phyloP scores from a whole-genome alignment of 2,329 filamentous ascomycete genomes.

The Cytospora piceae region DNA sequence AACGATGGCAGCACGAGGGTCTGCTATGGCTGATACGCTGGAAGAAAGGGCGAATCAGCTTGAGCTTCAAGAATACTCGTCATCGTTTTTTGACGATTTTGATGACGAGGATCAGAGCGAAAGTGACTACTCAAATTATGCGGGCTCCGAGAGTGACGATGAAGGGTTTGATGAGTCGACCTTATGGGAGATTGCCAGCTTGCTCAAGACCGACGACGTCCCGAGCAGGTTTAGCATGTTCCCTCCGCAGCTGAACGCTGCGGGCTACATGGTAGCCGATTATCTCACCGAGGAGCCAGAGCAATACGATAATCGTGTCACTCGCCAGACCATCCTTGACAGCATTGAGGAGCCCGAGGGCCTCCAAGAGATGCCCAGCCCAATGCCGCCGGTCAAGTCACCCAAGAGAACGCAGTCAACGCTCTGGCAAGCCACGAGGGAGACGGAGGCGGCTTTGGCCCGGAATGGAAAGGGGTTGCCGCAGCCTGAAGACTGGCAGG shows the following conservation, averaged over 20 bases:
- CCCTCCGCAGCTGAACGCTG: conserved; percentile 37
- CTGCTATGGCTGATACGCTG: conserved; percentile 37
- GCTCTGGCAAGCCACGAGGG: conserved; percentile 26
- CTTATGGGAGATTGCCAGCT: conserved; percentile 65
- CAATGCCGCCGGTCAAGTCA: conserved; percentile 27
- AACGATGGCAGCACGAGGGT: conserved; percentile 48
- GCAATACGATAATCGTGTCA: conserved; percentile 33
- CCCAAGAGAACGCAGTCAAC: conserved; percentile 27
- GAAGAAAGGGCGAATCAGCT: conserved; percentile 39
- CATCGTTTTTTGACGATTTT: conserved; percentile 64
- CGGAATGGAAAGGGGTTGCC: conserved; percentile 20
- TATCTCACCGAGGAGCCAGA: conserved; percentile 40
- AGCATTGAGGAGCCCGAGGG: conserved; percentile 38
- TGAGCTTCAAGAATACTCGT: conserved; percentile 47
- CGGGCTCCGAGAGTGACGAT: conserved; percentile 47
- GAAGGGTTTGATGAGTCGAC: conserved; percentile 62
- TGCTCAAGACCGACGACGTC: conserved; percentile 56
- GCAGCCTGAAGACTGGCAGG: conserved; percentile 30
- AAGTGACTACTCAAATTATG: conserved; percentile 42
- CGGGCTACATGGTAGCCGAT: conserved; percentile 39
- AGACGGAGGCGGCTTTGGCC: conserved; percentile 5
- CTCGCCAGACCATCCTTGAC: conserved; percentile 39
- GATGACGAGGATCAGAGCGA: conserved; percentile 53
- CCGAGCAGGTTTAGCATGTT: conserved; percentile 57
- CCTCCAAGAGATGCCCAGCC: conserved; percentile 30